Base-by-base conservation (phyloP, 2,329 filamentous ascomycete species). In the Atkinsonella hypoxylon region DNA sequence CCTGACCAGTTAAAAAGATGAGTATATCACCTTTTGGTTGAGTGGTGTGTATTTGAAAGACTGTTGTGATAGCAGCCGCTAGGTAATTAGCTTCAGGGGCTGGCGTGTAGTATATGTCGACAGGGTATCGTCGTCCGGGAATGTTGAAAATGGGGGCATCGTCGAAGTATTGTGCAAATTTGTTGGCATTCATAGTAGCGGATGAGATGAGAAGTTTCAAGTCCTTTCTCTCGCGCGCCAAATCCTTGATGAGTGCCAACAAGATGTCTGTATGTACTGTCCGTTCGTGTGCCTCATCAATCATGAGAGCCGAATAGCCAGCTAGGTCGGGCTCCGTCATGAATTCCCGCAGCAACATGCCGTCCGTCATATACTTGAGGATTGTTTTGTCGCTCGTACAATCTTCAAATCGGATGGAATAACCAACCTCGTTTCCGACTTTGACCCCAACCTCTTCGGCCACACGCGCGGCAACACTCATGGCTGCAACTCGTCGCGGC, bases 321-420 rank as follows among this genome's bases (percentile, higher is more conserved):
- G 81, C 78, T 6, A 97, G 72, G 57, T 91, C 83, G 0, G 91
- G 90, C 60, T 95, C 89, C 0, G 88, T 91, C 70, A 96, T 80
- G 56, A 96, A 86, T 63, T 95, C 89, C 62, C 89, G 78, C 31
- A 97, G 73, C 39, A 97, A 72, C 85, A 97, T 95, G 63, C 93
- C 93, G 61, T 98, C 93, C 0, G 93, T 98, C 86, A 95, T 91
- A 68, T 95, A 97, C 67, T 95, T 94, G 50, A 98, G 70, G 8
- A 91, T 75, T 0, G 93, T 97, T 69, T 95, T 94, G 60, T 95
- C 89, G 63, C 82, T 88, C 0, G 89, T 95, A 55, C 83, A 83
- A 66, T 96, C 88, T 64, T 98, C 93, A 60, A 97, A 98, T 54
- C 93, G 86, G 58, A 98, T 95, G 0, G 85, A 84, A 64, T 96